A percentile compares a stretch with the other conserved stretches of the same genome.
These are phyloP conservation scores for Bombardia bombarda DNA, from an alignment of 495 filamentous ascomycete genomes.

Conservation along the genomic window DNA sequence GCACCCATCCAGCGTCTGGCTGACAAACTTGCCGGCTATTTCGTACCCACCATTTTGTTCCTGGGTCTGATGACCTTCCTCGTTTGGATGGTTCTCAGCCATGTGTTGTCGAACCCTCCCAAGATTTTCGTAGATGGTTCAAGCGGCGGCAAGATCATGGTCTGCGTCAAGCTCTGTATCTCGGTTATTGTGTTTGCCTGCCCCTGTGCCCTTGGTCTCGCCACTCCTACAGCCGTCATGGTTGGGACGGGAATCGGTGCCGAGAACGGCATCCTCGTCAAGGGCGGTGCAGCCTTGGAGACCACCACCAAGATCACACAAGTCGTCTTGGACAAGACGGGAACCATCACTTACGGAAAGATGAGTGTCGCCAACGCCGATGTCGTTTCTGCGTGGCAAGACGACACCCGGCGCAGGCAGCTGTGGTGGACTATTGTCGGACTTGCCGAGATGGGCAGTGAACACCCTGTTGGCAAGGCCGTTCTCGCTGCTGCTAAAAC, in stretches of 20 bases:
- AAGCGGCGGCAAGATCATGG: conserved; percentile 86
- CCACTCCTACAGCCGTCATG: conserved; percentile 97
- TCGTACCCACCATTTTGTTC: conserved; percentile 80
- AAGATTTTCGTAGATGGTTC: conserved; percentile 74
- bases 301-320: conserved; percentile 86
- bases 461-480: conserved; percentile 89
- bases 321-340: conserved; percentile 98
- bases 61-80: conserved; percentile 82
- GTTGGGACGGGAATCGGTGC: conserved; percentile 95
- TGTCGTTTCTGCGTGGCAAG: conserved; percentile 60
- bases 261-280: conserved; percentile 94
- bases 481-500: conserved; percentile 65
- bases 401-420: conserved; percentile 56
- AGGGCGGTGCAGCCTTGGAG: conserved; percentile 89
- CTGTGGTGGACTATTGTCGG: conserved; percentile 96
- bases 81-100: conserved; percentile 91
- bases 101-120: conserved; percentile 72
- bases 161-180: conserved; percentile 96
- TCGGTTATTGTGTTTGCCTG: conserved; percentile 98
- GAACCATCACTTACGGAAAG: conserved; percentile 86
- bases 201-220: conserved; percentile 88
- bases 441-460: conserved; percentile 84
- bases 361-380: conserved; percentile 78
- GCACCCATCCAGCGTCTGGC: conserved; percentile 94
- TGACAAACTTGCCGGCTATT: conserved; percentile 86